Evolutionary conservation across 2,329 filamentous ascomycete species (phyloP).

Genomic region (Plenodomus lindquistii): DNA sequence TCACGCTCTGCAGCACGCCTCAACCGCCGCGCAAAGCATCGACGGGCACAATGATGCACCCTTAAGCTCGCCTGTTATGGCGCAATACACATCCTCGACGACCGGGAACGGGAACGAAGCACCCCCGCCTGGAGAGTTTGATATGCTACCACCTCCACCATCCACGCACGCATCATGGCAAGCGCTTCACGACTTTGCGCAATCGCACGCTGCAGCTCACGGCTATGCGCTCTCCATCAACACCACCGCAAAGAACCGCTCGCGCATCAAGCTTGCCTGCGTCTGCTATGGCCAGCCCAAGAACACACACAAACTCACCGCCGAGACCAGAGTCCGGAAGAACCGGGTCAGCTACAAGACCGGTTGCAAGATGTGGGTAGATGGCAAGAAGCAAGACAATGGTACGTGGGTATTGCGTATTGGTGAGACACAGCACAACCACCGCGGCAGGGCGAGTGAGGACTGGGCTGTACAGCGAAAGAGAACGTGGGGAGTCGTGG

Average conservation of each 20-base stretch:
- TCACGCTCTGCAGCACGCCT: background rate
- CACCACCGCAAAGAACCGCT: conserved; percentile 42
- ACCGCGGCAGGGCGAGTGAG: conserved; percentile 31
- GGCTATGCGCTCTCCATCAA: conserved; percentile 43
- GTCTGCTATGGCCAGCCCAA: conserved; percentile 43
- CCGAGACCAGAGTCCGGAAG: conserved; percentile 40
- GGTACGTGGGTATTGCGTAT: conserved; percentile 37
- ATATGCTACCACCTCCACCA: conserved; percentile 35
- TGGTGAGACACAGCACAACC: conserved; percentile 36
- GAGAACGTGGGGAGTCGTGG: conserved; percentile 39
- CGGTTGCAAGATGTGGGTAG: conserved; percentile 43
- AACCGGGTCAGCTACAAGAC: conserved; percentile 41
- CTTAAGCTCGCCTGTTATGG: background rate
- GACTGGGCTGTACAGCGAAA: conserved; percentile 40
- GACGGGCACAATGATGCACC: background rate
- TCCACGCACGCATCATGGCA: conserved; percentile 34
- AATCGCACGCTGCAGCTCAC: conserved; percentile 37
- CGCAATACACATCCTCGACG: background rate
- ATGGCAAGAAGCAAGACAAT: conserved; percentile 37
- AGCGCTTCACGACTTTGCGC: conserved; percentile 36
- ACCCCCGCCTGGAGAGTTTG: conserved; percentile 22
- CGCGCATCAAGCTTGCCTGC: conserved; percentile 42
- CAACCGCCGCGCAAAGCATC: background rate
- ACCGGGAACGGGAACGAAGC: conserved; percentile 6
- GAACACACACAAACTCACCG: conserved; percentile 43